Conservation (phyloP, 2,329 filamentous ascomycete species). For the Rutstroemia sp. region DNA sequence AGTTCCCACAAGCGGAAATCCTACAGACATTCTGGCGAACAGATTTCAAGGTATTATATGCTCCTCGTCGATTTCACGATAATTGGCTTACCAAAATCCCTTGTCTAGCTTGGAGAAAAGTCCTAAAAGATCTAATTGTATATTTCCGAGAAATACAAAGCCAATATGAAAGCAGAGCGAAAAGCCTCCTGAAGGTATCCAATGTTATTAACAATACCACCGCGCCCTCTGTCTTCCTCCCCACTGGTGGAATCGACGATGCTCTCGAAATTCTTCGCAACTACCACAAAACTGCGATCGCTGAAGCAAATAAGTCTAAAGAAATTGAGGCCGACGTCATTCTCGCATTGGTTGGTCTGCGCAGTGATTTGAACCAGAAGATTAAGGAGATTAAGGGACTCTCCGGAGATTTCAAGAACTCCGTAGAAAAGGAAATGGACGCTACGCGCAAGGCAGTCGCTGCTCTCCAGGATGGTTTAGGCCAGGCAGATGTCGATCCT, state of each 20-base stretch:
- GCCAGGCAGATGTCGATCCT: conserved; percentile 71
- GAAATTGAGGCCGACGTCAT: conserved; percentile 93
- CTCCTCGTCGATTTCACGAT: neutral
- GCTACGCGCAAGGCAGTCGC: conserved; percentile 71
- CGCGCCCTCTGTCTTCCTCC: conserved; percentile 68
- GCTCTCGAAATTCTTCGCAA: conserved; percentile 72
- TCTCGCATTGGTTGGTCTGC: conserved; percentile 72
- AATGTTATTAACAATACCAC: conserved; percentile 77
- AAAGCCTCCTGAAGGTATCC: conserved; percentile 73
- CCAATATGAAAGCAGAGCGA: conserved; percentile 80
- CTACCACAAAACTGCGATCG: conserved; percentile 73
- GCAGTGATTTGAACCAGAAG: conserved; percentile 87
- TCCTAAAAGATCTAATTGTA: conserved; percentile 86
- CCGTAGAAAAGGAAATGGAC: conserved; percentile 92
- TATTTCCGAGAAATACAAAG: conserved; percentile 91
- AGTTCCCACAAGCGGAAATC: conserved; percentile 78
- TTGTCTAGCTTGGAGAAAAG: conserved; percentile 76
- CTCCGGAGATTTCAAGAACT: conserved; percentile 93
- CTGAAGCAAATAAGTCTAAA: conserved; percentile 78
- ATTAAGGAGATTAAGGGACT: conserved; percentile 97
- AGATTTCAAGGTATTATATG: conserved; percentile 71
- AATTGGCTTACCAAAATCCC: neutral
- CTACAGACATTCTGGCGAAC: conserved; percentile 79
- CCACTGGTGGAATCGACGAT: conserved; percentile 78
- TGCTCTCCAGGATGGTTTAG: conserved; percentile 72